Base-by-base conservation (phyloP, 2,329 filamentous ascomycete species). In the Coniochaeta hoffmannii region DNA sequence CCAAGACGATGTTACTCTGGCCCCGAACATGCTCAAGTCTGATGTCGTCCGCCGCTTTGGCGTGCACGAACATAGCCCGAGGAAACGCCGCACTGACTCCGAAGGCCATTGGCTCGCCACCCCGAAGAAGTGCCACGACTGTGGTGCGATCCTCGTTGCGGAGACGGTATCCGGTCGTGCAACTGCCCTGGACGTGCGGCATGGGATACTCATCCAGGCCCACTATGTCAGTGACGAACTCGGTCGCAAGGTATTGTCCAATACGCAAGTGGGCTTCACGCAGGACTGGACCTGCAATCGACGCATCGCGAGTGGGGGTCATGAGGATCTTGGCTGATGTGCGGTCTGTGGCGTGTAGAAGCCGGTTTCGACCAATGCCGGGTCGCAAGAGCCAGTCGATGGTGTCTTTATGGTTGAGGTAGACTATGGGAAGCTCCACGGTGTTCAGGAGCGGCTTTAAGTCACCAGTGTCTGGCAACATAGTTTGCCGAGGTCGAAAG, bases 51-150 rank as follows among this genome's bases (percentile, higher is more conserved):
- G 73, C 66, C 3, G 51, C 5, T 1, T 60, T 64, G 2, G 71
- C 71, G 54, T 84, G 80, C 1, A 82, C 50, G 53, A 84, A 82
- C 63, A 69, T 73, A 4, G 81, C 79, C 0, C 56, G 56, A 0
- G 77, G 77, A 5, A 87, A 76, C 0, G 69, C 77, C 0, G 81
- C 72, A 59, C 66, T 80, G 49, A 87, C 70, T 0, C 82, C 82
- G 1, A 76, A 64, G 0, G 83, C 83, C 78, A 87, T 82, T 0
- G 82, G 73, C 58, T 85, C 81, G 9, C 82, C 83, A 1, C 78
- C 81, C 9, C 81, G 78, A 82, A 87, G 86, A n/a, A 86, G 58
- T 0, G 82, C 72, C 0, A 86, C 68, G 50, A 87, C 84, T 1
- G 72, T 56, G 0, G 80, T 86, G 9, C 68, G 54, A 1, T 67